These are phyloP conservation scores for Lentinula guzmanii DNA, from an alignment of 768 basidiomycete species.

Conservation along the genomic window DNA sequence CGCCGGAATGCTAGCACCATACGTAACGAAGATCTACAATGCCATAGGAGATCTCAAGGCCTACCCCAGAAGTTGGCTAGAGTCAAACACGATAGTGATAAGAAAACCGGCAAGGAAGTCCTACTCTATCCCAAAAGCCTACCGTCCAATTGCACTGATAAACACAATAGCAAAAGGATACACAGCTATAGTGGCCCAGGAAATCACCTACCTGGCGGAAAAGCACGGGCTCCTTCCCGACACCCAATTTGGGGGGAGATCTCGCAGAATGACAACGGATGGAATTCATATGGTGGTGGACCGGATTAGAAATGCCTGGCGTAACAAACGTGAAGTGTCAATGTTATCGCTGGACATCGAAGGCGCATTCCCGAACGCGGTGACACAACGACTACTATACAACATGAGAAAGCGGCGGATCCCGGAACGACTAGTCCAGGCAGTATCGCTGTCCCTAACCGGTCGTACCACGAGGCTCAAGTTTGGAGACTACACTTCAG, in stretches of 20 bases:
- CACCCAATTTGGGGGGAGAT: constrained; percentile 22
- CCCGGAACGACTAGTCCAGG: constrained; percentile 14
- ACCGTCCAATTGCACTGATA: neutral
- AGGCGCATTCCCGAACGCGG: constrained; percentile 16
- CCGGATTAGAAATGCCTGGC: constrained; percentile 17
- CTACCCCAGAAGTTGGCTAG: neutral
- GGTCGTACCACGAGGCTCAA: constrained; percentile 14
- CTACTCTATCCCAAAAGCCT: neutral
- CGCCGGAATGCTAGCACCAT: neutral
- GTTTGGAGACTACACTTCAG: constrained; percentile 23
- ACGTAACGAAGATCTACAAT: neutral
- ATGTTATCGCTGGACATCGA: constrained; percentile 24
- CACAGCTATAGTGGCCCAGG: constrained; percentile 10
- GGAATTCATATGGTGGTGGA: constrained; percentile 17
- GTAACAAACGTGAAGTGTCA: constrained; percentile 14
- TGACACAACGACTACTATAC: constrained; percentile 9
- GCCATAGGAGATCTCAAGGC: neutral
- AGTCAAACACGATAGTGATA: neutral
- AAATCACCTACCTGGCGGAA: constrained; percentile 10
- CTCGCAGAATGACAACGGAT: constrained; percentile 22
- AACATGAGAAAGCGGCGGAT: constrained; percentile 18
- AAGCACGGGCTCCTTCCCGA: constrained; percentile 14
- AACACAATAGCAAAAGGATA: neutral
- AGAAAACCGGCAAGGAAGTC: neutral
- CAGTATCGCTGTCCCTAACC: constrained; percentile 11